A percentile compares a stretch with the other conserved stretches of the same genome.
phyloP scores from a whole-genome alignment of 2,329 filamentous ascomycete genomes.

The Bipolaris oryzae region DNA sequence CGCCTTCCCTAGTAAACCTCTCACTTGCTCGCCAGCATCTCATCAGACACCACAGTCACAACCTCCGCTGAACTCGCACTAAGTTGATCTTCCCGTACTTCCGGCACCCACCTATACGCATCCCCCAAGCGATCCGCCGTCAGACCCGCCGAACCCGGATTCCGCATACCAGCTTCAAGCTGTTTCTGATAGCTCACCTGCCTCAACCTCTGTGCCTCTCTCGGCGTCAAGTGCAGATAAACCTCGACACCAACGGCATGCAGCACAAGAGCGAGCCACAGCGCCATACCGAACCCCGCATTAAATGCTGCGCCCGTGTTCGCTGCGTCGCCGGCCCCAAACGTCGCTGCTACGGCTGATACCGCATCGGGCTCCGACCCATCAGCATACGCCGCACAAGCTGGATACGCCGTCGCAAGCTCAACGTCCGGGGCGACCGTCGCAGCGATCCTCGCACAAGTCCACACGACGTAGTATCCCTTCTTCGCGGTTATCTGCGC shows the following conservation, averaged over 20 bases:
- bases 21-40: too few species aligned
- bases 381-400: slow-evolving; percentile 52
- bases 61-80: too few species aligned
- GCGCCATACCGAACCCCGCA: slow-evolving; percentile 57
- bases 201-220: slow-evolving; percentile 60
- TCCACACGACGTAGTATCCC: slow-evolving; percentile 46
- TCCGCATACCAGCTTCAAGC: slow-evolving; percentile 58
- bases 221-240: slow-evolving; percentile 56
- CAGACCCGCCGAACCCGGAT: slow-evolving; percentile 47
- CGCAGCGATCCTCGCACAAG: slow-evolving; percentile 59
- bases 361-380: slow-evolving; percentile 32
- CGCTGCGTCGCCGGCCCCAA: slow-evolving; percentile 26
- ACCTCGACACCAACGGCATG: slow-evolving; percentile 52
- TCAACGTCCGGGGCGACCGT: slow-evolving; percentile 26
- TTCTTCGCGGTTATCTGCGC: slow-evolving; percentile 49
- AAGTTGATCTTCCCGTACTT: too few species aligned
- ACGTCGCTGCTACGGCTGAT: slow-evolving; percentile 34
- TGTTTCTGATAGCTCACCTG: slow-evolving; percentile 63
- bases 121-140: slow-evolving; percentile 37
- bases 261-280: slow-evolving; percentile 60
- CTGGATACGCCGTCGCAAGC: slow-evolving; percentile 48
- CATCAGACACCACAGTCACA: too few species aligned
- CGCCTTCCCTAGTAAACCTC: too few species aligned
- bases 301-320: slow-evolving; percentile 55
- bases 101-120: slow-evolving; percentile 27